Evolutionary conservation across 2,329 filamentous ascomycete species (phyloP), one percentile per base, ranked within the genome.

Genomic region (Xylariaceae sp.): DNA sequence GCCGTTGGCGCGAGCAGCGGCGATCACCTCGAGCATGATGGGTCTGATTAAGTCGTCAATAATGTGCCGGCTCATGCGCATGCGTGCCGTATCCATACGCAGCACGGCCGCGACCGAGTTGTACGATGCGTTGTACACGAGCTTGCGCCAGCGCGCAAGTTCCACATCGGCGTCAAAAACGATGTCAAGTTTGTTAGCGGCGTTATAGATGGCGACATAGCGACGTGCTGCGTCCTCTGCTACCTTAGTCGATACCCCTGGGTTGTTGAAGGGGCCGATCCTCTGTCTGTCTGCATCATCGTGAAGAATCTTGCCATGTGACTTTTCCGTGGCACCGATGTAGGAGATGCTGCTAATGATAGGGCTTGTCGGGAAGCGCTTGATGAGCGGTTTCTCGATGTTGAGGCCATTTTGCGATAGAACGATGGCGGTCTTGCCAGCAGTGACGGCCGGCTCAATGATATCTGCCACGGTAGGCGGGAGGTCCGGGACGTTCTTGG

Each of bases 341-440:
- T 81, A 72, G 2, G 76, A 78, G 7, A 87, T 76, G 3, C 82
- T 82, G 3, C 79, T 82, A 1, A 87, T 73, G 6, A 86, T 65
- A 0, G 78, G 68, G 57, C 83, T 86, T 3, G 67, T 56, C 0
- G 84, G 83, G 64, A 85, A 86, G 0, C 71, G 69, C 0, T 66
- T 53, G 16, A 82, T 66, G 17, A 87, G 66, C 0, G 83, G 82
- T 37, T 76, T 78, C 61, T 87, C 83, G 59, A 87, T 87, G 63
- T 87, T 85, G n/a, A 87, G 71, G 0, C 85, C 85, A 64, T 88
- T 88, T 60, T 88, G 85, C 4, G 85, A 72, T 6, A 88, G 76
- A 0, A 87, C 74, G 40, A 88, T 80, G 24, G 75, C 75, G 0
- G 84, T 86, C 21, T 78, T 72, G 1, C 74, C 75, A 1, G 77